phyloP scores from a whole-genome alignment of 169 alveolate genomes.

The Plasmodium coatneyi region DNA sequence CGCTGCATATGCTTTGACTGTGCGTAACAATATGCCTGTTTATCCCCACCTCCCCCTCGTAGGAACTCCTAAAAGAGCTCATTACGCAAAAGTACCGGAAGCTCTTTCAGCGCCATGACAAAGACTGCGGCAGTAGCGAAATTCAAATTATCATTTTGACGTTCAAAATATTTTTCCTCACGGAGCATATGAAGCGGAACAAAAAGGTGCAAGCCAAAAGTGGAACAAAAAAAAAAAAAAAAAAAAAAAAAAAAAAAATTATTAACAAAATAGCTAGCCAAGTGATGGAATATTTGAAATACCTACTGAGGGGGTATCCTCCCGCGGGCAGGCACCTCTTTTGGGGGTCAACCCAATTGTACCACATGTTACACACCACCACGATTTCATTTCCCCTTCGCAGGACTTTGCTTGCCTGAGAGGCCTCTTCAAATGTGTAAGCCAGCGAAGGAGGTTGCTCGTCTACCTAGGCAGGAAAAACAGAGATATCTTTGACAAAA shows the following conservation, averaged over 20 bases:
- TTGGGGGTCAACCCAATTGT: background rate
- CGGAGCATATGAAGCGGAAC: slow-evolving; percentile 67
- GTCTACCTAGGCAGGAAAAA: slow-evolving; percentile 45
- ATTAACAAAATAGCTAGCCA: background rate
- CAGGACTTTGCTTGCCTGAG: slow-evolving; percentile 70
- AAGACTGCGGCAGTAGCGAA: slow-evolving; percentile 75
- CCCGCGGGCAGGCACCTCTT: background rate
- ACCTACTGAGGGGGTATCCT: background rate
- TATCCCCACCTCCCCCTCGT: background rate
- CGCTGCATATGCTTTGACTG: background rate
- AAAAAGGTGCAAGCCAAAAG: slow-evolving; percentile 15
- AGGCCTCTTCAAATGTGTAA: slow-evolving; percentile 73
- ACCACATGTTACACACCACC: background rate
- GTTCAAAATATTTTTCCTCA: slow-evolving; percentile 41
- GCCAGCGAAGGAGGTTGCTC: slow-evolving; percentile 44
- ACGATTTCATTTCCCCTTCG: background rate
- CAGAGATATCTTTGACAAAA: slow-evolving; percentile 33
- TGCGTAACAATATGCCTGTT: background rate
- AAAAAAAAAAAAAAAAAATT: background rate
- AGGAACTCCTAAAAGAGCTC: slow-evolving; percentile 66
- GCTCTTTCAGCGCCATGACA: slow-evolving; percentile 55
- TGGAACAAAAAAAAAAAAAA: background rate
- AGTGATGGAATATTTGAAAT: background rate
- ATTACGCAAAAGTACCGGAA: slow-evolving; percentile 65
- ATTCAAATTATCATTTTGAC: slow-evolving; percentile 72